These are phyloP conservation scores for Kitagawia praeruptora DNA, from an alignment of 129 eudicot species.

Conservation along the genomic window DNA sequence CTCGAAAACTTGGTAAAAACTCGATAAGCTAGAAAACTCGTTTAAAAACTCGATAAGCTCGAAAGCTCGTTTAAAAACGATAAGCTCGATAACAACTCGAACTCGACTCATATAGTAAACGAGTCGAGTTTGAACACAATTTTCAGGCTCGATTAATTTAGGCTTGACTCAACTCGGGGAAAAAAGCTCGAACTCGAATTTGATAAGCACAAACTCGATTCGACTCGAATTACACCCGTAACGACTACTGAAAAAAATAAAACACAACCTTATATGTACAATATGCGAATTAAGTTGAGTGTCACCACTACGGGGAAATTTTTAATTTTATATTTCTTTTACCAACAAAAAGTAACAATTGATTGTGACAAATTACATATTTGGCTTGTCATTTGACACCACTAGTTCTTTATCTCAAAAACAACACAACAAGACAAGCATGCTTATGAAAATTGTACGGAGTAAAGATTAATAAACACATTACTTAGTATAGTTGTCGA, in stretches of 20 bases:
- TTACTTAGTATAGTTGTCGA: conserved; percentile 65
- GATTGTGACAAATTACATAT: neutral
- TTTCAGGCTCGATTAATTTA: no score
- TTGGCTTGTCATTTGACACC: neutral
- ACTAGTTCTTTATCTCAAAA: neutral
- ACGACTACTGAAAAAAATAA: neutral
- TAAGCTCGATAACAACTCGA: no score
- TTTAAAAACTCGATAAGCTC: no score
- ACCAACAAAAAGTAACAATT: neutral
- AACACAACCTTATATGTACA: neutral
- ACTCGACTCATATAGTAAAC: no score
- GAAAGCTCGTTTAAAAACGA: no score
- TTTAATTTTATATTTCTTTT: neutral
- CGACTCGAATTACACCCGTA: no score
- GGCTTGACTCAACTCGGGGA: no score
- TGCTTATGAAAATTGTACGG: neutral
- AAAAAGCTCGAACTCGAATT: no score
- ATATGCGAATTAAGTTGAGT: neutral
- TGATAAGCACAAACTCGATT: no score
- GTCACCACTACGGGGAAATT: neutral
- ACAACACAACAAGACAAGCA: neutral
- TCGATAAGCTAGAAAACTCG: no score
- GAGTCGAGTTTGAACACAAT: no score
- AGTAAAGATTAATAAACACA: neutral
- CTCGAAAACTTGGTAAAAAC: no score